Conservation (phyloP, 177 flowering plant genomes). For the Tripterygium wilfordii region DNA sequence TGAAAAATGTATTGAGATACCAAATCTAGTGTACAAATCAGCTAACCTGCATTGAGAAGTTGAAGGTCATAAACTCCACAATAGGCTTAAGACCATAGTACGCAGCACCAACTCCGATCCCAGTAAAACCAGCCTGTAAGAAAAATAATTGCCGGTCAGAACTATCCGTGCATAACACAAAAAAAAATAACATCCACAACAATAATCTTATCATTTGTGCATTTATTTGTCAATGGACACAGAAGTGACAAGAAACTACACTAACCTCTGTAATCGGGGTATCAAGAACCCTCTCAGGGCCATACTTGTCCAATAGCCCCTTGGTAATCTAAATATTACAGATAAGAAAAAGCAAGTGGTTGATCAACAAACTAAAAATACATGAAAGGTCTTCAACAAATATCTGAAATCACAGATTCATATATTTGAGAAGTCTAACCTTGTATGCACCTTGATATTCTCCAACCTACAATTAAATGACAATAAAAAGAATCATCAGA, state of each 20-base stretch:
- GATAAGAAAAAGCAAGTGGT: not conserved
- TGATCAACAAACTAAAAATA: not conserved
- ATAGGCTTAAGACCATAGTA: constrained; percentile 84
- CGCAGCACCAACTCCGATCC: constrained; percentile 99
- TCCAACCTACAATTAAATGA: constrained; percentile 33
- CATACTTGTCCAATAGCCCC: constrained; percentile 50
- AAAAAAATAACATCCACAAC: not conserved
- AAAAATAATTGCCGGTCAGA: not conserved
- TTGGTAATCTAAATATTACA: constrained; percentile 28
- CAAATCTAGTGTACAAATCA: no score
- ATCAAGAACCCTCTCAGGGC: constrained; percentile 52
- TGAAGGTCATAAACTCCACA: constrained; percentile 97
- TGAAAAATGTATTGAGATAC: no score
- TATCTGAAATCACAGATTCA: not conserved
- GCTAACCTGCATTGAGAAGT: constrained; percentile 98
- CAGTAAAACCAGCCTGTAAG: constrained; percentile 90
- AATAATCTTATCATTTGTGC: no score
- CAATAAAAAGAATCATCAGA: not conserved
- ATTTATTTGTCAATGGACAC: no score
- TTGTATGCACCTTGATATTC: constrained; percentile 63
- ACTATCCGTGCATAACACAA: not conserved
- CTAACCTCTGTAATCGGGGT: constrained; percentile 51
- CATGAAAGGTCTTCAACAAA: not conserved
- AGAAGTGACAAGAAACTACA: not conserved
- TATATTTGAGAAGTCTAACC: constrained; percentile 23